A percentile compares a stretch with the other conserved stretches of the same genome.
Evolutionary conservation across 2,329 filamentous ascomycete species (phyloP).

Genomic region (Ceratocystiopsis brevicomis): DNA sequence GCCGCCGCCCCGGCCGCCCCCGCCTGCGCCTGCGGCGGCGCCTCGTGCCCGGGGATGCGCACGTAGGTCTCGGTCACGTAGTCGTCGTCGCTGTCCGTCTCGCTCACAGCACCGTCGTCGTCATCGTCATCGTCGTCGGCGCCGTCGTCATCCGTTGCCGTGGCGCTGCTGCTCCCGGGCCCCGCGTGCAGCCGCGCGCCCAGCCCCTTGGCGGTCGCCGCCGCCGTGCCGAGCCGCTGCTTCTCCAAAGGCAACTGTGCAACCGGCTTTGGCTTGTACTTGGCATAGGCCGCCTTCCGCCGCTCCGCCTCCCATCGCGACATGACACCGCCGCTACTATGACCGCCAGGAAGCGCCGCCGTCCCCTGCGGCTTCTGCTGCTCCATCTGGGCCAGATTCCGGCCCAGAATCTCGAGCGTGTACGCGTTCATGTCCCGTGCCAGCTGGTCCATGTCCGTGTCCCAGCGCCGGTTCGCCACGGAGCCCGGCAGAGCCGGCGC

Average conservation of each 20-base stretch:
- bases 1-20: conserved; percentile 18
- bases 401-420: conserved; percentile 37
- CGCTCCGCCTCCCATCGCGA: neutral
- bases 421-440: conserved; percentile 38
- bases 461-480: conserved; percentile 13
- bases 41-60: conserved; percentile 29
- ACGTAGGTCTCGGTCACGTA: conserved; percentile 48
- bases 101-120: conserved; percentile 21
- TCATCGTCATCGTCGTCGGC: conserved; percentile 15
- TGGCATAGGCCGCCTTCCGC: conserved; percentile 6
- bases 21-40: conserved; percentile 16
- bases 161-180: conserved; percentile 5
- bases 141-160: conserved; percentile 15
- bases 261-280: conserved; percentile 7
- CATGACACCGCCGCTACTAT: neutral
- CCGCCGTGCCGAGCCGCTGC: conserved; percentile 1
- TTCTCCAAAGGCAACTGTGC: conserved; percentile 9
- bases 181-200: too few species aligned
- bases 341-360: conserved; percentile 5
- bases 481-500: conserved; percentile 14
- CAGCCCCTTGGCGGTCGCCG: conserved; percentile 18
- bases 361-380: conserved; percentile 9
- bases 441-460: conserved; percentile 29
- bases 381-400: conserved; percentile 29
- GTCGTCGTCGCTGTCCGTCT: conserved; percentile 29